Evolutionary conservation across 2,329 filamentous ascomycete species (phyloP), one percentile per base, ranked within the genome.

Genomic region (Colletotrichum tofieldiae): DNA sequence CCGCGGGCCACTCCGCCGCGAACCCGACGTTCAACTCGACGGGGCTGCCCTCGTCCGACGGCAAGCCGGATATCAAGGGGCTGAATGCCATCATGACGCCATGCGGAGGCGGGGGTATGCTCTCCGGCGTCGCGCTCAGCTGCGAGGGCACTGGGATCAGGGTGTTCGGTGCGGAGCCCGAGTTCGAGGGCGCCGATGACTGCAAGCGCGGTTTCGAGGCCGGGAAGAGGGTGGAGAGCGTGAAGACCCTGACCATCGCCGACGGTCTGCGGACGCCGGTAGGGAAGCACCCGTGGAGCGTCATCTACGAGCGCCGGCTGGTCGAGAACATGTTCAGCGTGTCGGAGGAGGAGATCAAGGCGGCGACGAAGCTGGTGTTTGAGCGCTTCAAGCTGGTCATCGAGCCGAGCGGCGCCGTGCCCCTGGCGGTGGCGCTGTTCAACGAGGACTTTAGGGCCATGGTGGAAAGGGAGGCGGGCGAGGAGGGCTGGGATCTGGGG

Each of bases 341-440:
- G 1, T 90, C 87, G 1, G 96, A 98, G 81, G 91, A 92, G 66
- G 90, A 98, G 86, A 98, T 98, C 80, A 88, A 89, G 77, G 87
- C 85, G 29, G 93, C 95, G 16, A 88, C 98, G 89, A 84, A 88
- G 73, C 82, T 98, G 73, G 92, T 97, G 43, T 84, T 95, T 74
- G 96, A 98, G 88, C 85, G 95, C 70, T 91, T 96, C 87, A 98
- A 98, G 89, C 84, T 97, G 58, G 91, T 98, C 29, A 91, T 98
- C 16, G 96, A 98, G 86, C 96, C 96, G 29, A 95, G 93, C 81
- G 90, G 93, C 0, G 94, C 92, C 2, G 95, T 98, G n/a, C 90
- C 91, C 1, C 81, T 98, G 72, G 96, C 96, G 0, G 93, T 94
- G 9, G 92, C 91, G 64, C 83, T 98, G 75, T 98, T 90, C 75